Percentiles rank a stretch among this genome's conserved stretches.
Evolutionary conservation across 202 grass and related monocot species (phyloP).

Genomic region (Alloteropsis angusta): DNA sequence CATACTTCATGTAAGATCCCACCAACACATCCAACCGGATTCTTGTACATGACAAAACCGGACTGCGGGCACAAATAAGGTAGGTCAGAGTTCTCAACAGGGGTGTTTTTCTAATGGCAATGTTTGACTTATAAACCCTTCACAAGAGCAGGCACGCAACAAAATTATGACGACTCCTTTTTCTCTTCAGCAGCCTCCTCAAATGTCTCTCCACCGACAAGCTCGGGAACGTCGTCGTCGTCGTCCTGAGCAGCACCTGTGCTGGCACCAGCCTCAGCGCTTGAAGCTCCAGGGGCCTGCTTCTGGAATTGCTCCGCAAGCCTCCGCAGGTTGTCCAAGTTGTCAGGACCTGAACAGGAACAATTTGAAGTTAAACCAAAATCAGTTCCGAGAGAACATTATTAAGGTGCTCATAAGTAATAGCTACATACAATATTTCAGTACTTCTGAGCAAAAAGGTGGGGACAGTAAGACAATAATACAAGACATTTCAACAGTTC

Average conservation of each 20-base stretch:
- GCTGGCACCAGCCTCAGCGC: slow-evolving; percentile 30
- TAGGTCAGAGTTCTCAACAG: slow-evolving; percentile 38
- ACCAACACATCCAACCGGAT: slow-evolving; percentile 9
- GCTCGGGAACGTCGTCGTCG: slow-evolving; percentile 81
- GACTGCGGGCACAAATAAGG: slow-evolving; percentile 32
- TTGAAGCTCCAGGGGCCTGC: slow-evolving; percentile 50
- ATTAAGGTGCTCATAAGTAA: background rate
- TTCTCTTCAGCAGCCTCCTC: slow-evolving; percentile 76
- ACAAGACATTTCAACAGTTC: background rate
- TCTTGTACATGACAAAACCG: slow-evolving; percentile 31
- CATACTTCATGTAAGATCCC: slow-evolving; percentile 38
- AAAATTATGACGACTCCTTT: slow-evolving; percentile 50
- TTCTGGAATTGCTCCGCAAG: slow-evolving; percentile 92
- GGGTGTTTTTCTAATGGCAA: slow-evolving; percentile 33
- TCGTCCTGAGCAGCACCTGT: slow-evolving; percentile 43
- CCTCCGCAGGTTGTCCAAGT: slow-evolving; percentile 88
- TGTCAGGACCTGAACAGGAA: slow-evolving; percentile 64
- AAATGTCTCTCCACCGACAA: slow-evolving; percentile 86
- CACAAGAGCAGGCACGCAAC: slow-evolving; percentile 18
- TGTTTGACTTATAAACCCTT: slow-evolving; percentile 25
- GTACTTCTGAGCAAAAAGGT: background rate
- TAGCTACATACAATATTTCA: slow-evolving; percentile 2
- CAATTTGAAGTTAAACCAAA: background rate
- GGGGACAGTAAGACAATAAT: background rate
- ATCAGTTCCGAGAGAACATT: background rate